These are phyloP conservation scores for Astrothelium subdiscretum DNA, from an alignment of 495 filamentous ascomycete genomes.

Conservation along the genomic window DNA sequence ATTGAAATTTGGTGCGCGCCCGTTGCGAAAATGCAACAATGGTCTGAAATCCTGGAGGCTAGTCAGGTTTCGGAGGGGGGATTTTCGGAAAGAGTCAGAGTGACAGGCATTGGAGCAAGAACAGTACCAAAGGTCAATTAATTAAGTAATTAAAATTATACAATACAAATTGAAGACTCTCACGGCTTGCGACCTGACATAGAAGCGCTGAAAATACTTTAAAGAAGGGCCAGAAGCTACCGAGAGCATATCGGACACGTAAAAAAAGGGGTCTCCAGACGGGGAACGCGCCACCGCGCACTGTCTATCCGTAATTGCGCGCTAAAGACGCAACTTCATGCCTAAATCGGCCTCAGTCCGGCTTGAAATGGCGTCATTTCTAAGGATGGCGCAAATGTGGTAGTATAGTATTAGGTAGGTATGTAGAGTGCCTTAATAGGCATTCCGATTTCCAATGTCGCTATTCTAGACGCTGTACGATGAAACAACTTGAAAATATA, in stretches of 20 bases:
- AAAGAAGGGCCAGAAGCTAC: background rate
- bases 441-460: too few species aligned
- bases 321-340: background rate
- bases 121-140: background rate
- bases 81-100: background rate
- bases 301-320: background rate
- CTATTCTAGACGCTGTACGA: too few species aligned
- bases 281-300: background rate
- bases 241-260: background rate
- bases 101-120: background rate
- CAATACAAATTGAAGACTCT: background rate
- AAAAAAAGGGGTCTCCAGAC: background rate
- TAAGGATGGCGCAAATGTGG: background rate
- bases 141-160: background rate
- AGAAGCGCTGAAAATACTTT: background rate
- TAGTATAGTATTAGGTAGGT: background rate
- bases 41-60: background rate
- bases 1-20: background rate
- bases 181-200: background rate
- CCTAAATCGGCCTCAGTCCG: background rate
- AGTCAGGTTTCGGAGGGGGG: background rate
- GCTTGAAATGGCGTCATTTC: background rate
- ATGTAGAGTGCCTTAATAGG: too few species aligned
- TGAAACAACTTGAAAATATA: too few species aligned
- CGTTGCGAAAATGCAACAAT: background rate